A percentile compares a stretch with the other conserved stretches of the same genome.
These are phyloP conservation scores for Rosellinia necatrix DNA, from an alignment of 2,329 filamentous ascomycete species.

Conservation along the genomic window DNA sequence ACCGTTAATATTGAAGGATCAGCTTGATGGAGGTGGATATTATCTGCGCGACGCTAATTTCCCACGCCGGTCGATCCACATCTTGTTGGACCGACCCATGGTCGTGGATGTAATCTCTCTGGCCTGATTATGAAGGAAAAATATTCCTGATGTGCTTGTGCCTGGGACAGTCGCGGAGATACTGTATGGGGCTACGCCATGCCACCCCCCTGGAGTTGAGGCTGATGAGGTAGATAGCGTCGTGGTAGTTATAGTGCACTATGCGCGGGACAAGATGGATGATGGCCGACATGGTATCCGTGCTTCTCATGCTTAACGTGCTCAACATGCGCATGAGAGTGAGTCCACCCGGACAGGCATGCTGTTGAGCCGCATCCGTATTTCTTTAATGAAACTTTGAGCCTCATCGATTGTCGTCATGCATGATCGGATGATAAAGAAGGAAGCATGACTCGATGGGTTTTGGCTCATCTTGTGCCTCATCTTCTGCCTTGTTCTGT, in stretches of 20 bases:
- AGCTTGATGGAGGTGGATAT: conserved; percentile 18
- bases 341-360: conserved; percentile 13
- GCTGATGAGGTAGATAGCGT: conserved; percentile 25
- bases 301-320: conserved; percentile 18
- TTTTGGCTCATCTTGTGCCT: background rate
- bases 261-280: conserved; percentile 15
- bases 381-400: conserved; percentile 16
- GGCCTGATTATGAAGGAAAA: conserved; percentile 17
- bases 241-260: too few relatives aligned
- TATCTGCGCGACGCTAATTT: conserved; percentile 29
- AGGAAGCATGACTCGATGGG: conserved; percentile 2
- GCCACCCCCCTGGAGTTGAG: conserved; percentile 27
- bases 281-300: conserved; percentile 20
- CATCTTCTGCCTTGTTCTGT: background rate
- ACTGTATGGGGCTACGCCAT: conserved; percentile 36
- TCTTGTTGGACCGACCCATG: conserved; percentile 42
- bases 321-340: conserved; percentile 17
- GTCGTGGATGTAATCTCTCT: conserved; percentile 43
- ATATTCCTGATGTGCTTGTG: conserved; percentile 22
- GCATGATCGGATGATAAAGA: conserved; percentile 13
- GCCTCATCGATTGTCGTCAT: conserved; percentile 15
- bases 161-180: conserved; percentile 26
- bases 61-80: conserved; percentile 27
- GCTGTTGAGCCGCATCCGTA: conserved; percentile 26
- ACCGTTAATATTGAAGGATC: conserved; percentile 18